Base-by-base conservation (phyloP, 1,139 yeast species). In the Hanseniaspora gamundiae region DNA sequence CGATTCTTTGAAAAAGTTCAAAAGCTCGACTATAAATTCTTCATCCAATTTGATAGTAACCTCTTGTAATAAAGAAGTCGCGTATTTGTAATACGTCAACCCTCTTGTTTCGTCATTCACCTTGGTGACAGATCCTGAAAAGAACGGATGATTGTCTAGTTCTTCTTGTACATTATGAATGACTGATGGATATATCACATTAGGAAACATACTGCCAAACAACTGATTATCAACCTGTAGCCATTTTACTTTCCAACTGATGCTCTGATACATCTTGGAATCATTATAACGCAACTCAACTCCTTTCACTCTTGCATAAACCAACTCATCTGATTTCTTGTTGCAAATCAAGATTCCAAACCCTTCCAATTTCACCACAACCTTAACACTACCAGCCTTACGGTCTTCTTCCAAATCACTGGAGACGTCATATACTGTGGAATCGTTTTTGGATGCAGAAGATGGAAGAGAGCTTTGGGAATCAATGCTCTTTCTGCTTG, bases 11-110 rank as follows among this genome's bases (percentile, higher is more conserved):
- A 81, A 70, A 56, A 87, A 87, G 44, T 88, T 95, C 43, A 88
- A 61, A 45, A 88, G 60, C 0, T 95, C 87, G 62, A 81, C 80
- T 53, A 91, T 62, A 61, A 93, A 87, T 59, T 88, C 96, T 61
- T 93, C 98, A 60, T 93, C 98, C 42, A 91, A 73, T 56, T 91
- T 97, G 44, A 91, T 65, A 0, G 96, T 80, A 74, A 93, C 74
- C 58, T 91, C 96, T 63, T 93, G 98, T 44, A 93, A 62, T 47
- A 93, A 66, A 1, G 85, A 58, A 0, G 98, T 88, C 0, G 96
- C 95, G 64, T 87, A 88, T 60, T 93, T 93, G 57, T 88, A 78
- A 58, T 83, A 88, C 16, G 80, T 64, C 11, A 93, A 93, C 22
- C 98, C 98, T 61, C 88, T 95, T 9, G 84, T 70, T 42, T 83